Percentiles rank a stretch among this genome's conserved stretches.
These are phyloP conservation scores for Diplodia mutila DNA, from an alignment of 2,329 filamentous ascomycete species.

Conservation along the genomic window DNA sequence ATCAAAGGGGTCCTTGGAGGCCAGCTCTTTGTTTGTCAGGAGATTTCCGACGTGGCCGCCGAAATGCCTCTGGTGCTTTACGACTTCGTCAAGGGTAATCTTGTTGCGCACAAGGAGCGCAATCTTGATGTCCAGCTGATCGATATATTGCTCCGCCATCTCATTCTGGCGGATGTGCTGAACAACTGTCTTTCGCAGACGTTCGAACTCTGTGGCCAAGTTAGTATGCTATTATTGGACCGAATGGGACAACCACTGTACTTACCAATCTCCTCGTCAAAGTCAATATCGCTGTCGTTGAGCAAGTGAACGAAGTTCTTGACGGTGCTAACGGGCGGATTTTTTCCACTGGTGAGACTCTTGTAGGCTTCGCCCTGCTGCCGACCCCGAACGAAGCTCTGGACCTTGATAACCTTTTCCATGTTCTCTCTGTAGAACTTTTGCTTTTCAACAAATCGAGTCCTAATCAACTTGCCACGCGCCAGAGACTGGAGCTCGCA, in stretches of 20 bases:
- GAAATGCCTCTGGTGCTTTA: conserved; percentile 95
- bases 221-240: background rate
- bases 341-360: conserved; percentile 92
- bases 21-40: conserved; percentile 84
- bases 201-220: conserved; percentile 72
- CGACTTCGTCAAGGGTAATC: conserved; percentile 96
- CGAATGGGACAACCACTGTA: background rate
- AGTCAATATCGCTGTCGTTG: conserved; percentile 98
- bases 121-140: conserved; percentile 98
- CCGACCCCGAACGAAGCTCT: conserved; percentile 92
- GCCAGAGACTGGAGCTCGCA: conserved; percentile 74
- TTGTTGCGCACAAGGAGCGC: conserved; percentile 98
- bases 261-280: conserved; percentile 84
- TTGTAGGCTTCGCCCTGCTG: conserved; percentile 98
- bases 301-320: conserved; percentile 98
- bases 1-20: conserved; percentile 90
- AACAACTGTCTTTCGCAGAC: conserved; percentile 91
- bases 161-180: conserved; percentile 98
- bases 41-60: conserved; percentile 85
- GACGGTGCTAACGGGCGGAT: conserved; percentile 92
- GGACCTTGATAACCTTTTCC: conserved; percentile 98
- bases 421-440: conserved; percentile 94
- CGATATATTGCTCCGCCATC: conserved; percentile 95
- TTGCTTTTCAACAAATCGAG: conserved; percentile 79
- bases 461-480: conserved; percentile 73